Evolutionary conservation across 78 protist genomes (phyloP).

Genomic region (Dictyostelium purpureum): DNA sequence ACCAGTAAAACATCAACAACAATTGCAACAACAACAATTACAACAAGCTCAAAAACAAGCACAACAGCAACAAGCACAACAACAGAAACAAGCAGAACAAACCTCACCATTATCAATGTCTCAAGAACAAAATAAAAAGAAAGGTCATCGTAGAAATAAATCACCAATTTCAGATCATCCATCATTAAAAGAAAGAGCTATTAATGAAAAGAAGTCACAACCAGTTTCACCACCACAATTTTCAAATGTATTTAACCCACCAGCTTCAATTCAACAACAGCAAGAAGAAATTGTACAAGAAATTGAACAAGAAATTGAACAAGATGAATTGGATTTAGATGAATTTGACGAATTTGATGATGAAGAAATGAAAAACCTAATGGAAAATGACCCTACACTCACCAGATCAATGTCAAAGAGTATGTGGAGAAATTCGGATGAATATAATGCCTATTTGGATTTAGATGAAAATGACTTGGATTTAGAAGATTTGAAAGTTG

Average conservation of each 20-base stretch:
- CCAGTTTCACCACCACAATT: slow-evolving; percentile 58
- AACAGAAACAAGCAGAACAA: not conserved
- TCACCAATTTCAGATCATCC: slow-evolving; percentile 70
- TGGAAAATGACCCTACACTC: not conserved
- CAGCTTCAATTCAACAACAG: slow-evolving; percentile 5
- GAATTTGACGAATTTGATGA: slow-evolving; percentile 65
- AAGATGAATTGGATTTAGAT: slow-evolving; percentile 12
- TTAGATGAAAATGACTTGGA: slow-evolving; percentile 41
- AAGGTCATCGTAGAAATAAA: slow-evolving; percentile 62
- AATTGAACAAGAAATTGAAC: not conserved
- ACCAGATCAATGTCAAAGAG: slow-evolving; percentile 11
- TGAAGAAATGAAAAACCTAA: slow-evolving; percentile 23
- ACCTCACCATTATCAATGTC: not conserved
- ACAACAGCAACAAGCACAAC: not conserved
- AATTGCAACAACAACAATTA: not conserved
- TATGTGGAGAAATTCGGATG: slow-evolving; percentile 59
- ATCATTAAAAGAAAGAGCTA: slow-evolving; percentile 56
- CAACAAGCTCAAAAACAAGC: not conserved
- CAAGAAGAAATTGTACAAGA: not conserved
- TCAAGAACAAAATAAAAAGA: slow-evolving; percentile 6
- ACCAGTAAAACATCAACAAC: slow-evolving; percentile 10
- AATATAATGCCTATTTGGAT: slow-evolving; percentile 67
- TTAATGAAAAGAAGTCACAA: slow-evolving; percentile 41
- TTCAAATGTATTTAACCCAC: slow-evolving; percentile 49
- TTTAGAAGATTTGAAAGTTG: slow-evolving; percentile 52